Percentiles rank a stretch among this genome's conserved stretches.
These are phyloP conservation scores for Alternaria brassicicola DNA, from an alignment of 2,329 filamentous ascomycete genomes.

Conservation along the genomic window DNA sequence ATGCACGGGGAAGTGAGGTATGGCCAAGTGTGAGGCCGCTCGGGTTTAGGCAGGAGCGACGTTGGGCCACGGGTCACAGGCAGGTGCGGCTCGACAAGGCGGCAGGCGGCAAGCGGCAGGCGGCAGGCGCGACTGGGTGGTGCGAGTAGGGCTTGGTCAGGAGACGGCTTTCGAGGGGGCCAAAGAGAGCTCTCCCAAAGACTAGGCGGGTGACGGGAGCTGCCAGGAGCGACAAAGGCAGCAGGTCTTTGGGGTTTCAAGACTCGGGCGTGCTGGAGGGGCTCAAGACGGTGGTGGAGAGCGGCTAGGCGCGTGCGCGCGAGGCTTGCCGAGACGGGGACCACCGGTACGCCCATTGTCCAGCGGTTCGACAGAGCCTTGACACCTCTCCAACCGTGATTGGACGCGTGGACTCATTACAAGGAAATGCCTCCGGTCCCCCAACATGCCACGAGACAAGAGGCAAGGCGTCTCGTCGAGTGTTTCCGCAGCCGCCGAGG, in stretches of 20 bases:
- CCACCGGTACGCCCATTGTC: constrained; percentile 24
- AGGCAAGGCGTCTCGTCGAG: constrained; percentile 14
- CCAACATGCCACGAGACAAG: constrained; percentile 16
- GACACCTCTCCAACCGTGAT: constrained; percentile 13
- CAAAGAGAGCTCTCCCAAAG: neutral
- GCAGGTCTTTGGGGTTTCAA: constrained; percentile 36
- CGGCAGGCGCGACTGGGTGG: constrained; percentile 23
- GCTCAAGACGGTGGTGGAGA: constrained; percentile 28
- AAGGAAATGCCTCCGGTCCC: neutral
- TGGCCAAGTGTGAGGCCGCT: constrained; percentile 10
- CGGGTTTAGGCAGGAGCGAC: constrained; percentile 33
- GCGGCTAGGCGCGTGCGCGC: constrained; percentile 38
- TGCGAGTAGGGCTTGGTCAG: constrained; percentile 16
- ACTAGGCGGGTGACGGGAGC: constrained; percentile 6
- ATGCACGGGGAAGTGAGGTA: neutral
- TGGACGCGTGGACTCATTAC: constrained; percentile 8
- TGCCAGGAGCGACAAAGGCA: constrained; percentile 6
- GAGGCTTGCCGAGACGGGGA: constrained; percentile 39
- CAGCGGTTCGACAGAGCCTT: constrained; percentile 18
- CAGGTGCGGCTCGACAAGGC: constrained; percentile 31
- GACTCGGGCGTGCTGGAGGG: constrained; percentile 29
- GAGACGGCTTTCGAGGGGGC: constrained; percentile 7
- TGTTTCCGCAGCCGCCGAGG: constrained; percentile 39
- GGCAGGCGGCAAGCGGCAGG: constrained; percentile 30
- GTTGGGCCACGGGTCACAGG: constrained; percentile 36